Evolutionary conservation across 2,329 filamentous ascomycete genomes (phyloP), one percentile per base, ranked within the genome.

Genomic region (Pseudogymnoascus sp.): DNA sequence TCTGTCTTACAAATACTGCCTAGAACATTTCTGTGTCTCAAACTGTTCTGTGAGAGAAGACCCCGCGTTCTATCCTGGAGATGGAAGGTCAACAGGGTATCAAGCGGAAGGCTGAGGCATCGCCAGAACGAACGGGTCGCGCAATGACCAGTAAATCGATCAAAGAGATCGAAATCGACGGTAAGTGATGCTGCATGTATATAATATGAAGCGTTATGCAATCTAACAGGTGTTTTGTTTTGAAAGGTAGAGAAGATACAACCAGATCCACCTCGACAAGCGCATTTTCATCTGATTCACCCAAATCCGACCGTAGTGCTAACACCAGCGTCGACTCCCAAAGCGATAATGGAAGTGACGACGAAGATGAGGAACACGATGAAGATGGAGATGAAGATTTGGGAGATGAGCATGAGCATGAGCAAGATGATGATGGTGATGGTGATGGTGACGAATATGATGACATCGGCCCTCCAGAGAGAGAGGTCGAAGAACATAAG

Each of bases 401-500:
- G 14, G 25, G 62, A 3, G 61, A 60, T 34, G 60, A 60, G 28
- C 40, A 63, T 44, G 64, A 56, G 16, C 7, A 28, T 5, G 63
- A 65, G 23, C 23, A 25, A 42, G 46, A 23, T 12, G 64, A 63
- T 37, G 14, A 36, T 8, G 36, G 5, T 62, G 36, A 36, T 12
- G 64, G 61, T 37, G 14, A 36, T 14, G 53, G 11, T 64, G 36
- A 36, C 14, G 28, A 63, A 46, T 50, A 64, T 3, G 63, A 64
- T 38, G 59, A 64, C 21, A 25, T 46, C 2, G 63, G 44, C 12
- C 40, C 63, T 42, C 25, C 34, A 7, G 59, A 64, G 50, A 25
- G 44, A 6, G 64, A 65, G 34, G 62, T 65, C 37, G 59, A 66
- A 10, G 62, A 62, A 31, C 28, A 23, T 5, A 53, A 53, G n/a